Base-by-base conservation (phyloP, 352 stramenopile genomes). In the Aphanomyces invadans region DNA sequence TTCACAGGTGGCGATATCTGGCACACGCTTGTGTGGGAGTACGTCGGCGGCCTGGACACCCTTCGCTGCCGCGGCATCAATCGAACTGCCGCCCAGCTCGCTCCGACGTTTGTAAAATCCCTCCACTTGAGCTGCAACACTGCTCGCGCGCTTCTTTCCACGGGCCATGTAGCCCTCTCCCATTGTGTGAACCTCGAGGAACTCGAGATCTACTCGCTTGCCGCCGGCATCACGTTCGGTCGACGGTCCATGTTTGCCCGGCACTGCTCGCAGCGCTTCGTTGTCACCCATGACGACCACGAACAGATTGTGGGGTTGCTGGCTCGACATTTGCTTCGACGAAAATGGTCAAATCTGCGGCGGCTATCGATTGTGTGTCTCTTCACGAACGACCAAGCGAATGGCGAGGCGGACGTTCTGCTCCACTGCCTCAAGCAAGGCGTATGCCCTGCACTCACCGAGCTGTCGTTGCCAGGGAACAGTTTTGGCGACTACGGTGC, bases 261-360 rank as follows among this genome's bases (percentile, higher is more conserved):
- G 21, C 84, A 93, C 68, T 93, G 85, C 33, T 83, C 85, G 56
- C 85, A 93, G 72, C 82, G 85, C 39, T 93, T 93, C 33, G 85
- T 91, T 1, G 85, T 93, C 51, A 93, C 85, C 10, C 85, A 93
- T 72, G 82, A 91, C 63, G 85, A 93, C 69, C 85, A 93, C 70
- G 85, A 93, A 69, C 74, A 90, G 74, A 93, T 93, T 69, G 82
- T 93, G 44, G 38, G 88, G 54, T 75, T 78, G 29, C 70, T 93
- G n/a, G 73, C 80, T 23, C 69, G 84, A 69, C 81, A 89, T 62
- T 83, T 93, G 39, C 79, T 75, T 5, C 66, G 65, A 61, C 79
- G 80, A 32, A 74, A 76, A 46, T 91, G 91, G 62, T 70, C 76
- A 0, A 70, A 65, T 1, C 77, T 93, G 32, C 74, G 65, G 9